Evolutionary conservation across 75 land plant genomes (phyloP), one percentile per base, ranked within the genome.

Genomic region (Cunninghamia lanceolata): DNA sequence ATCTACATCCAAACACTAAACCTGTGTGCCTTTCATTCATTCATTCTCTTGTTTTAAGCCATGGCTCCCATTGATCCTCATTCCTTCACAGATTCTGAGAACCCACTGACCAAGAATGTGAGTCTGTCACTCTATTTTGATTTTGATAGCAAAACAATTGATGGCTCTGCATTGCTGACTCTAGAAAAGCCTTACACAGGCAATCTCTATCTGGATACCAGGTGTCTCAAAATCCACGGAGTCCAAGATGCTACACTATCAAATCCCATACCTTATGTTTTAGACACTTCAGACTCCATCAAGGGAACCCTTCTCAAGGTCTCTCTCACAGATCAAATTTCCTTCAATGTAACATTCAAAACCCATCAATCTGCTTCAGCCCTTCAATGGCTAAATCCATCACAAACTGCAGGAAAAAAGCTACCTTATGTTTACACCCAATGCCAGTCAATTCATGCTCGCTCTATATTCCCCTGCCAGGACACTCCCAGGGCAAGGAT

Each of bases 401-500:
- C 92, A 8, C 99, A 96, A 86, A 95, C 98, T 19, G 88, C 91
- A 74, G 91, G 90, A 73, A 87, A 86, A 54, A 83, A 82, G 9
- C 83, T 84, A 35, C 95, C 97, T 9, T 96, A 91, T 77, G 96
- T 95, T 8, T 95, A 90, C 93, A 96, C 99, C 8, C 99, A 96
- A 83, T 96, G 99, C 88, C 97, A 96, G 86, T 70, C 97, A 13
- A 94, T 95, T 63, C 99, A 96, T 90, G 97, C 96, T 66, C 88
- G 99, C 5, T 96, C 99, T 52, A 88, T 96, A 73, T 96, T 96
- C 90, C 99, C 97, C n/a, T 96, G 97, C 90, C 97, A 96, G 87
- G 99, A 96, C 87, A 96, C 99, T 9, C 99, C 99, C 32, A 90
- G 91, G 6, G 97, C 94, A 14, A 84, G 99, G 7, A 78, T 96